These are phyloP conservation scores for Hemisphaericaspora nanyangensis DNA, from an alignment of 805 yeast species.

Conservation along the genomic window DNA sequence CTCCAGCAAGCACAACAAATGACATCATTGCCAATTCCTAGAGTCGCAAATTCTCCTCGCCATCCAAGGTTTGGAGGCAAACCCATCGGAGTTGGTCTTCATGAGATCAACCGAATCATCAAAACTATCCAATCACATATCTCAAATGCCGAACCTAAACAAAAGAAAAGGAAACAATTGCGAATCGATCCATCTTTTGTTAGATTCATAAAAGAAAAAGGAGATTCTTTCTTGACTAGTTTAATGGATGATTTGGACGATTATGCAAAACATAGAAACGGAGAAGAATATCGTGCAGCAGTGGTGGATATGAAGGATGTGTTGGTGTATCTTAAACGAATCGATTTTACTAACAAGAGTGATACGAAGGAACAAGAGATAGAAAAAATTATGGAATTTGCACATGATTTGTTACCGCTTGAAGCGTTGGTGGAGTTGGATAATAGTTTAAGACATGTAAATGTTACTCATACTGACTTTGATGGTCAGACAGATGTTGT, in stretches of 20 bases:
- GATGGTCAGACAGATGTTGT: too few relatives aligned
- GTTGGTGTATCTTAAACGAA: slow-evolving; percentile 28
- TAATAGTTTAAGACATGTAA: slow-evolving; percentile 8
- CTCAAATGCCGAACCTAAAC: slow-evolving; percentile 3
- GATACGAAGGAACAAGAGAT: slow-evolving; percentile 10
- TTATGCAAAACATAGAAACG: slow-evolving; percentile 31
- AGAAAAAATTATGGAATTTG: slow-evolving; percentile 26
- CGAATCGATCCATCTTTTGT: slow-evolving; percentile 11
- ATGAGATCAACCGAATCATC: slow-evolving; percentile 8
- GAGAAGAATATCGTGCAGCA: too few relatives aligned
- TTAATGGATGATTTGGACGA: slow-evolving; percentile 32
- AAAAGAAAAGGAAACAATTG: slow-evolving; percentile 4
- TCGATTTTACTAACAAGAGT: slow-evolving; percentile 16
- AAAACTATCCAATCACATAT: slow-evolving; percentile 7
- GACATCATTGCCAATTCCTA: too few relatives aligned
- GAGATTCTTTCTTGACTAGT: slow-evolving; percentile 27
- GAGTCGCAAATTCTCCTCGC: background rate
- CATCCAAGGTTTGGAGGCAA: background rate
- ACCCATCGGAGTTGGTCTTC: background rate
- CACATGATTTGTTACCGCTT: slow-evolving; percentile 32
- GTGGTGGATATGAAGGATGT: slow-evolving; percentile 35
- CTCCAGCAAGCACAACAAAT: too few relatives aligned
- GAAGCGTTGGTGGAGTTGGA: slow-evolving; percentile 28
- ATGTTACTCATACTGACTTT: too few relatives aligned
- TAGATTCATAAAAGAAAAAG: slow-evolving; percentile 21